These are phyloP conservation scores for Hippophae rhamnoides DNA, from an alignment of 306 rosid genomes.

Conservation along the genomic window DNA sequence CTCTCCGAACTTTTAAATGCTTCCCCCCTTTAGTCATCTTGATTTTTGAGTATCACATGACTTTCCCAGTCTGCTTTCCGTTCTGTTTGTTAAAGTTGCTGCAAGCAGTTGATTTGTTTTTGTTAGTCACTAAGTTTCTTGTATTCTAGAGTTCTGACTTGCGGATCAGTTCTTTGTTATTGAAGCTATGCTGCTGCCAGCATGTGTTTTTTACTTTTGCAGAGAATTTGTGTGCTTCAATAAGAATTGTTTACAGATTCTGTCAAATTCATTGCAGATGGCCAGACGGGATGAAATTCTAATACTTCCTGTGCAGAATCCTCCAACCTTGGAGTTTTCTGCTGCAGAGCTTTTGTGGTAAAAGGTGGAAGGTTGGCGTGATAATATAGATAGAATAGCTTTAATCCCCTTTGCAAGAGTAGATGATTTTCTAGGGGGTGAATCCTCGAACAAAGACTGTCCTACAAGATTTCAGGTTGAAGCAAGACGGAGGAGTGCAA, in stretches of 20 bases:
- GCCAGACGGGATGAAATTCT: slow-evolving; percentile 93
- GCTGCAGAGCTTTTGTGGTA: slow-evolving; percentile 68
- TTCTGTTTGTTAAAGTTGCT: too few species aligned
- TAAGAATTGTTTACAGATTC: not conserved
- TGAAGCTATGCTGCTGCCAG: too few species aligned
- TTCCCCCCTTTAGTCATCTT: too few species aligned
- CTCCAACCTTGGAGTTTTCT: slow-evolving; percentile 71
- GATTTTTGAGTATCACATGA: too few species aligned
- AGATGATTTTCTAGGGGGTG: slow-evolving; percentile 81
- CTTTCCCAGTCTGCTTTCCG: too few species aligned
- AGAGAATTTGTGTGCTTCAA: too few species aligned
- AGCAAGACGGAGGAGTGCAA: slow-evolving; percentile 61
- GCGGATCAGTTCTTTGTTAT: too few species aligned
- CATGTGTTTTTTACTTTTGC: too few species aligned
- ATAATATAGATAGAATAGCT: slow-evolving; percentile 72
- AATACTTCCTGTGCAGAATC: slow-evolving; percentile 86
- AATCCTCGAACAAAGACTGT: slow-evolving; percentile 62
- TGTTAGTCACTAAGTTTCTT: too few species aligned
- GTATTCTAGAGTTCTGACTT: too few species aligned
- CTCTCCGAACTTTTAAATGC: too few species aligned
- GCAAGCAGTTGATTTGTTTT: too few species aligned
- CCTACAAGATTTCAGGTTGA: slow-evolving; percentile 87
- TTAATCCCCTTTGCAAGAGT: slow-evolving; percentile 83
- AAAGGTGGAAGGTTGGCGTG: slow-evolving; percentile 87
- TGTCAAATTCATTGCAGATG: slow-evolving; percentile 29